phyloP scores from a whole-genome alignment of 805 yeast genomes.

The Dipodascus geniculatus region DNA sequence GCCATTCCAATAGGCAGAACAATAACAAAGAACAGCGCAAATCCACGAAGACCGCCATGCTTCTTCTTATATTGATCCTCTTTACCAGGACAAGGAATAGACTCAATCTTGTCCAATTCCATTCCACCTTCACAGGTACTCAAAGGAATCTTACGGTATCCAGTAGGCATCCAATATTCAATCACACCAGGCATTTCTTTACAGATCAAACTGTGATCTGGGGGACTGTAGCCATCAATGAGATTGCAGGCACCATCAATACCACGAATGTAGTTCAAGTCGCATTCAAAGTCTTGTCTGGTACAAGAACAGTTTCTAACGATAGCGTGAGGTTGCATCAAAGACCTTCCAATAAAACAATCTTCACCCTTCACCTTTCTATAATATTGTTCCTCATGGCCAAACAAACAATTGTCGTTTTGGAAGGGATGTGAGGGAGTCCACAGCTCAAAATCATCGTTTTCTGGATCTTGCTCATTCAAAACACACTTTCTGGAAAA shows the following conservation, averaged over 20 bases:
- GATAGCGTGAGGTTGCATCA: conserved; percentile 45
- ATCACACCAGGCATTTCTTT: conserved; percentile 36
- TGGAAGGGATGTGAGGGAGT: conserved; percentile 45
- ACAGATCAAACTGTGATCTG: conserved; percentile 54
- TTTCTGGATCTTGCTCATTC: conserved; percentile 32
- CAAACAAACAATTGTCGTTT: conserved; percentile 47
- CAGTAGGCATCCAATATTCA: conserved; percentile 81
- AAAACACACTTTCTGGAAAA: conserved; percentile 44
- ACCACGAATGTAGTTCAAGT: conserved; percentile 63
- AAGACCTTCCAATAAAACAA: conserved; percentile 47
- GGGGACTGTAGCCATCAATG: conserved; percentile 60
- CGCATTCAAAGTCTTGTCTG: conserved; percentile 87
- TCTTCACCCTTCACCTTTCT: conserved; percentile 47
- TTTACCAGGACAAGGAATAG: conserved; percentile 83
- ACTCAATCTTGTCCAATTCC: conserved; percentile 49
- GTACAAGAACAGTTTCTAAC: conserved; percentile 70
- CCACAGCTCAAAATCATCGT: conserved; percentile 55
- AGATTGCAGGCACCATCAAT: conserved; percentile 76
- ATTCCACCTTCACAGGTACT: conserved; percentile 81
- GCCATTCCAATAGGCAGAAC: conserved; percentile 44
- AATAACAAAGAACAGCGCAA: conserved; percentile 37
- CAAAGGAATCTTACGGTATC: conserved; percentile 76
- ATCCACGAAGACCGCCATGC: conserved; percentile 43
- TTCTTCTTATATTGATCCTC: conserved; percentile 45
- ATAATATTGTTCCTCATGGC: conserved; percentile 51